Evolutionary conservation across 768 basidiomycete species (phyloP).

Genomic region (Podaxis sp.): DNA sequence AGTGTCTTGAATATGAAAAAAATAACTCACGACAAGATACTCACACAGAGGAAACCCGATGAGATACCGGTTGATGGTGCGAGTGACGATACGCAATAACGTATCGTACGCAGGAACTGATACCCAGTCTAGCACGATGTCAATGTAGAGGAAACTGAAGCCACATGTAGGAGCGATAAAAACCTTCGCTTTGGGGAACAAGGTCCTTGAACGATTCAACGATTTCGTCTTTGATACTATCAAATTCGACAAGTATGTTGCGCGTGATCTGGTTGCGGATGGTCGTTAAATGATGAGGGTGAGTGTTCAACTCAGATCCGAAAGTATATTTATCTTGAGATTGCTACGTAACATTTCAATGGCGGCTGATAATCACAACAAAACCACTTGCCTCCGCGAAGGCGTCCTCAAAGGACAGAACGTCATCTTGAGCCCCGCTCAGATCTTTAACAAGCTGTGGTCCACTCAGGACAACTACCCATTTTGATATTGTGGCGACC

Average conservation of each 20-base stretch:
- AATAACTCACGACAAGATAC: constrained; percentile 13
- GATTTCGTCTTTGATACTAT: constrained; percentile 46
- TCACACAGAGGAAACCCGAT: constrained; percentile 51
- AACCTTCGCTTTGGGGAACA: constrained; percentile 31
- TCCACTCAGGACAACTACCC: constrained; percentile 31
- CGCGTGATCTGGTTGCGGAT: constrained; percentile 34
- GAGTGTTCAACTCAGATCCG: constrained; percentile 27
- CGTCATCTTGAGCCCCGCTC: neutral
- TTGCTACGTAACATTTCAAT: constrained; percentile 23
- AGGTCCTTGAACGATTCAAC: constrained; percentile 36
- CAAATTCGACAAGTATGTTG: constrained; percentile 35
- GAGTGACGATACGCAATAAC: constrained; percentile 35
- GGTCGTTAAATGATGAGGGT: constrained; percentile 31
- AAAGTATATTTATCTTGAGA: constrained; percentile 38
- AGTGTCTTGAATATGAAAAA: neutral
- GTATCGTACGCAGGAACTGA: constrained; percentile 25
- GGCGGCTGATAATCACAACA: neutral
- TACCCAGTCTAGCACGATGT: constrained; percentile 37
- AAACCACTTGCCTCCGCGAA: neutral
- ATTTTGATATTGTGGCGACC: constrained; percentile 23
- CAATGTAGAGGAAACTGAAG: neutral
- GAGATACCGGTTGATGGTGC: constrained; percentile 43
- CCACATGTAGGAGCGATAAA: neutral
- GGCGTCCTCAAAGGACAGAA: neutral
- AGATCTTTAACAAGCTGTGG: neutral